Conservation (phyloP, 139 green algal species). For the Klebsormidium nitens region DNA sequence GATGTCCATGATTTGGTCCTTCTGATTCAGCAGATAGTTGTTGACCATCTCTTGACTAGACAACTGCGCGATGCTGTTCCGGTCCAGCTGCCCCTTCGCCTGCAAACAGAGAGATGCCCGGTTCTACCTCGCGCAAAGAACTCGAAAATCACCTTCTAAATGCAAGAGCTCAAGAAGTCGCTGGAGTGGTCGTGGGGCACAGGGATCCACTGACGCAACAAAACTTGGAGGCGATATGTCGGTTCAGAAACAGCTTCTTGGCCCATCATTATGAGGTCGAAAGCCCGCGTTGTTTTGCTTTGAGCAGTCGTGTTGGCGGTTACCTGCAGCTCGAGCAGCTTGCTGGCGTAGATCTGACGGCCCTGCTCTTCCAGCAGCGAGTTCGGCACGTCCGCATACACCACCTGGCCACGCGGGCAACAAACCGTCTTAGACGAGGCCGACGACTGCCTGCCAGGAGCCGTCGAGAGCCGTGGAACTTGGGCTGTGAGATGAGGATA, state of each 20-base stretch:
- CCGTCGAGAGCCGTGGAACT: too few relatives aligned
- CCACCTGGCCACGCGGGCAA: constrained; percentile 8
- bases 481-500: too few relatives aligned
- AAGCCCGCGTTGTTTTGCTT: too few relatives aligned
- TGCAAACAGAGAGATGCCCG: background rate
- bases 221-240: too few relatives aligned
- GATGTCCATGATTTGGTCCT: constrained; percentile 5
- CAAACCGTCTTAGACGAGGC: too few relatives aligned
- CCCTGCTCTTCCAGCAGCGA: constrained; percentile 40
- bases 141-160: background rate
- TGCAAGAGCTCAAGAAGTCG: background rate
- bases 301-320: too few relatives aligned
- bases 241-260: too few relatives aligned
- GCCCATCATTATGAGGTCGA: too few relatives aligned
- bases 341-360: constrained; percentile 37
- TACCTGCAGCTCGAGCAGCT: constrained; percentile 40
- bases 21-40: constrained; percentile 15
- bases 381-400: constrained; percentile 18
- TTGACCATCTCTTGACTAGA: constrained; percentile 13
- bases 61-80: constrained; percentile 18
- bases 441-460: too few relatives aligned
- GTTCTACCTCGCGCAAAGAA: background rate
- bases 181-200: background rate
- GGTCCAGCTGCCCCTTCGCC: constrained; percentile 15
- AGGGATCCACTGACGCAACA: background rate